phyloP scores from a whole-genome alignment of 208 protist species.

The Crithidia thermophila region DNA sequence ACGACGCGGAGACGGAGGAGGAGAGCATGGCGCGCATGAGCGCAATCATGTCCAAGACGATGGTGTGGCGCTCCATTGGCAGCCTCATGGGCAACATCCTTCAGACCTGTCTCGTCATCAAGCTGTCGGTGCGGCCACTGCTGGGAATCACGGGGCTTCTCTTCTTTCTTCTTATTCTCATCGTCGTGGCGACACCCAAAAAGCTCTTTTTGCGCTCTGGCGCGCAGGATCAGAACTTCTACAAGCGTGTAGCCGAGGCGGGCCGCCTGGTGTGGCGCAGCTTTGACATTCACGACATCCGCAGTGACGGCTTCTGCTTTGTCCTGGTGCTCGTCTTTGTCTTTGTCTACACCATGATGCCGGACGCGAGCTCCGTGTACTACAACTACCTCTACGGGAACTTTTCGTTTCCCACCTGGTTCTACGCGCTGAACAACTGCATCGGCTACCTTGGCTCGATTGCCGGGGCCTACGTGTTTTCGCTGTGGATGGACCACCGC shows the following conservation, averaged over 20 bases:
- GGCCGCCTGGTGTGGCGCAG: constrained; percentile 10
- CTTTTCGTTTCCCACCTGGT: constrained; percentile 41
- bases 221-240: constrained; percentile 23
- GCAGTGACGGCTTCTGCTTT: constrained; percentile 41
- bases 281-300: constrained; percentile 24
- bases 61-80: constrained; percentile 48
- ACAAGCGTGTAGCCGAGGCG: constrained; percentile 12
- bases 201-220: constrained; percentile 30
- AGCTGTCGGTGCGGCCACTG: constrained; percentile 11
- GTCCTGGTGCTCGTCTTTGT: constrained; percentile 48
- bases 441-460: constrained; percentile 42
- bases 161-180: constrained; percentile 30
- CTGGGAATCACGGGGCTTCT: constrained; percentile 30
- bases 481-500: constrained; percentile 41
- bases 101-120: constrained; percentile 26
- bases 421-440: constrained; percentile 43
- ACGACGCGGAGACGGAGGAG: constrained; percentile 44
- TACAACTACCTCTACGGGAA: constrained; percentile 45
- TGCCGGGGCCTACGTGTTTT: constrained; percentile 45
- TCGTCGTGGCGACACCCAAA: constrained; percentile 28
- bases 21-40: constrained; percentile 45
- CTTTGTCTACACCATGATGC: constrained; percentile 58
- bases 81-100: constrained; percentile 35
- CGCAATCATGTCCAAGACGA: constrained; percentile 50
- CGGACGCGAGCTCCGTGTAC: constrained; percentile 43